A percentile compares a stretch with the other conserved stretches of the same genome.
These are phyloP conservation scores for Heritiera fomes DNA, from an alignment of 345 rosid genomes.

Conservation along the genomic window DNA sequence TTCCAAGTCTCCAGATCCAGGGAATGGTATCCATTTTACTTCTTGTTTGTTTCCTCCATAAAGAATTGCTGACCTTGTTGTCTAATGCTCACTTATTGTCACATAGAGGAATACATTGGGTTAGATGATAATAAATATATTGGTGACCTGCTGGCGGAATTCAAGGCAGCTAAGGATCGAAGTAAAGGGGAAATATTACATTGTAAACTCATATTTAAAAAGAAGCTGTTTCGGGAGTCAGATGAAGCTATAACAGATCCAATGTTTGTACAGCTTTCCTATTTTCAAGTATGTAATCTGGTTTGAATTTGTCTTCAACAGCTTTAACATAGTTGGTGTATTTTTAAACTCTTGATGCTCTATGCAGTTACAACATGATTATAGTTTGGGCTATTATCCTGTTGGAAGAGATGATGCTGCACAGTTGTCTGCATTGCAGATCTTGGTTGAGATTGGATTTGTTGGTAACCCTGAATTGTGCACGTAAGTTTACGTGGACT, in stretches of 20 bases:
- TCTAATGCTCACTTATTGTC: conserved; percentile 32
- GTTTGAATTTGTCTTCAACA: conserved; percentile 4
- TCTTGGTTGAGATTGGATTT: conserved; percentile 90
- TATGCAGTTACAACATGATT: conserved; percentile 95
- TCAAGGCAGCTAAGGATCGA: conserved; percentile 89
- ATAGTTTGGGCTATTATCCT: conserved; percentile 92
- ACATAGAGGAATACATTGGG: conserved; percentile 87
- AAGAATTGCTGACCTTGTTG: conserved; percentile 14
- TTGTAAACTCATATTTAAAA: conserved; percentile 84
- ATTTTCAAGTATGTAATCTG: conserved; percentile 77
- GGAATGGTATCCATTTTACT: conserved; percentile 60
- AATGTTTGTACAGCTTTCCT: conserved; percentile 93
- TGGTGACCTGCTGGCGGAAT: conserved; percentile 88
- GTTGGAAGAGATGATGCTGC: conserved; percentile 99
- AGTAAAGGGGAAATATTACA: conserved; percentile 97
- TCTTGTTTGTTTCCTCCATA: conserved; percentile 13
- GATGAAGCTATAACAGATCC: conserved; percentile 95
- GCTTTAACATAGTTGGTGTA: neutral
- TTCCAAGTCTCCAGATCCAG: conserved; percentile 86
- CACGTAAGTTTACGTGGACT: conserved; percentile 57
- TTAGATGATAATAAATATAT: conserved; percentile 96
- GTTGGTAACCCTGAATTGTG: conserved; percentile 81
- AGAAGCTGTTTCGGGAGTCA: conserved; percentile 91
- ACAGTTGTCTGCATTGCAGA: conserved; percentile 91
- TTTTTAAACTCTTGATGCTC: conserved; percentile 25